A percentile compares a stretch with the other conserved stretches of the same genome.
These are phyloP conservation scores for Stromatinia cepivora DNA, from an alignment of 2,329 filamentous ascomycete species.

Conservation along the genomic window DNA sequence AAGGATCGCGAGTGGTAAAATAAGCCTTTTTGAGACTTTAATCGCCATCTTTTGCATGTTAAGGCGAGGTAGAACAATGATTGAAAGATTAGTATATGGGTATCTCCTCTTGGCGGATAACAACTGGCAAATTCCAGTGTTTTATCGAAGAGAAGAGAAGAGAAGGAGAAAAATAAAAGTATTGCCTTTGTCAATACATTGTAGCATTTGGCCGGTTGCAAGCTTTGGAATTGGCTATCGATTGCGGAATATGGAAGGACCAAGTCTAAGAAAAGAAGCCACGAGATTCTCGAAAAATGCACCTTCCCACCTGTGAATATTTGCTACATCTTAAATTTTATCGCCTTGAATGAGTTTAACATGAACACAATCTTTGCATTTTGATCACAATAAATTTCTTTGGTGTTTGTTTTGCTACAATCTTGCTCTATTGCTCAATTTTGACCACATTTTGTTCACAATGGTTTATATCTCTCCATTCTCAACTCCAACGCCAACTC, in stretches of 20 bases:
- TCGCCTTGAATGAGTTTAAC: background rate
- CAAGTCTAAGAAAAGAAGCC: background rate
- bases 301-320: background rate
- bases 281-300: background rate
- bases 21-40: slow-evolving; percentile 25
- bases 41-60: slow-evolving; percentile 19
- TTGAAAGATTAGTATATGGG: background rate
- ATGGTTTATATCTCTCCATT: slow-evolving; percentile 28
- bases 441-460: slow-evolving; percentile 19
- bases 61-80: background rate
- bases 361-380: background rate
- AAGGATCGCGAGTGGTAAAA: slow-evolving; percentile 29
- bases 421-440: slow-evolving; percentile 19
- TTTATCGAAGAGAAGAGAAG: background rate
- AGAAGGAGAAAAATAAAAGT: background rate
- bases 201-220: background rate
- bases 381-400: slow-evolving; percentile 5
- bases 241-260: background rate
- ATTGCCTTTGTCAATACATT: background rate
- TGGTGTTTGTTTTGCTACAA: slow-evolving; percentile 16
- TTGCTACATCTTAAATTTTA: background rate
- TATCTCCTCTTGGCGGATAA: too few species aligned
- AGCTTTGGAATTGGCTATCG: background rate
- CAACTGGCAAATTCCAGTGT: background rate
- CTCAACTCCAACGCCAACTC: slow-evolving; percentile 21